Percentiles rank a stretch among this genome's conserved stretches.
phyloP scores from a whole-genome alignment of 2,329 filamentous ascomycete species.

The Pyricularia sp. region DNA sequence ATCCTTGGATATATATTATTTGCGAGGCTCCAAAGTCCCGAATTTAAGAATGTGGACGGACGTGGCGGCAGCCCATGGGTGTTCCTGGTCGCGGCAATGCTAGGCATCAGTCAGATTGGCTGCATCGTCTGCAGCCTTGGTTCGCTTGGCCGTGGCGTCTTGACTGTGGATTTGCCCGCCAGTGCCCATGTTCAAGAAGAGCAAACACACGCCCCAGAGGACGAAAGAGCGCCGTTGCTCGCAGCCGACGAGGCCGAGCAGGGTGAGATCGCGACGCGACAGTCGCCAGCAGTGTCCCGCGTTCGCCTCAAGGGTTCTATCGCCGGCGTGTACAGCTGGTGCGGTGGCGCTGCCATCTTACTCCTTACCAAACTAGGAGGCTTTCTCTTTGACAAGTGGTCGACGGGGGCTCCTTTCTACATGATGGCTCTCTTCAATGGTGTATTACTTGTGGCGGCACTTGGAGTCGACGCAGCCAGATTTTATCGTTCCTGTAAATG shows the following conservation, averaged over 20 bases:
- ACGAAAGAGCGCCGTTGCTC: constrained; percentile 32
- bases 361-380: constrained; percentile 88
- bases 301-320: constrained; percentile 80
- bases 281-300: constrained; percentile 28
- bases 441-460: constrained; percentile 50
- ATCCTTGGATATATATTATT: constrained; percentile 71
- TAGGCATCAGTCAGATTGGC: constrained; percentile 91
- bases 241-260: constrained; percentile 10
- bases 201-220: constrained; percentile 9
- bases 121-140: constrained; percentile 95
- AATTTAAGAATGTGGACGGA: constrained; percentile 54
- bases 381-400: constrained; percentile 68
- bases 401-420: constrained; percentile 77
- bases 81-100: constrained; percentile 67
- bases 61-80: constrained; percentile 59
- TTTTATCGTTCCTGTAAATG: neutral
- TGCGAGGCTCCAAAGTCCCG: constrained; percentile 66
- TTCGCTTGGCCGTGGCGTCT: constrained; percentile 71
- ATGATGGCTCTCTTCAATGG: constrained; percentile 89
- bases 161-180: constrained; percentile 38
- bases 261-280: neutral
- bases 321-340: constrained; percentile 87
- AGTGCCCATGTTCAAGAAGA: constrained; percentile 21
- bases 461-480: constrained; percentile 37
- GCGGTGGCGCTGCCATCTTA: constrained; percentile 81